Conservation (phyloP, 176 grass and related monocot genomes). For the Phoenix roebelenii region DNA sequence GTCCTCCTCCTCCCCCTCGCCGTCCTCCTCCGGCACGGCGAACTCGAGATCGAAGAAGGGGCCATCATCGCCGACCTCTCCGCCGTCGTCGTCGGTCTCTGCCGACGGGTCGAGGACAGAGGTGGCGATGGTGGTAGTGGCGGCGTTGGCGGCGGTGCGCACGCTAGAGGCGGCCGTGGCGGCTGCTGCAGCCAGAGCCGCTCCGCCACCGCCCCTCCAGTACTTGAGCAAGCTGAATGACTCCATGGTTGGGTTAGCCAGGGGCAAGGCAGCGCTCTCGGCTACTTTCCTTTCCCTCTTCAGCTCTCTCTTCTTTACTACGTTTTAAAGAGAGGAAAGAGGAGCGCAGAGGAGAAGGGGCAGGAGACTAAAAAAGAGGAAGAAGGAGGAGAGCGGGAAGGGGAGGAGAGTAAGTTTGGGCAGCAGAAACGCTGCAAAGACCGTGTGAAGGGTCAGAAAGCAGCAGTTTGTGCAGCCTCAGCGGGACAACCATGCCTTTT, state of each 20-base stretch:
- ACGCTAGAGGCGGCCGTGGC: constrained; percentile 4
- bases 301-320: too few relatives aligned
- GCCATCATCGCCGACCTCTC: constrained; percentile 15
- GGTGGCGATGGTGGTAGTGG: constrained; percentile 16
- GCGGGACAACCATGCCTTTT: too few relatives aligned
- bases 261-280: neutral
- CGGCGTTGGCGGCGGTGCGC: constrained; percentile 12
- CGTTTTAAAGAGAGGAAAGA: too few relatives aligned
- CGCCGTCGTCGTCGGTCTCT: constrained; percentile 5
- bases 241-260: constrained; percentile 50
- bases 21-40: constrained; percentile 40
- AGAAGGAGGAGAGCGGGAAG: too few relatives aligned
- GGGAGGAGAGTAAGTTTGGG: too few relatives aligned
- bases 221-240: constrained; percentile 85
- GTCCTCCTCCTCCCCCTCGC: constrained; percentile 21
- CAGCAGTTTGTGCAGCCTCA: too few relatives aligned
- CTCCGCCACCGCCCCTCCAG: constrained; percentile 44
- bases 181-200: constrained; percentile 1
- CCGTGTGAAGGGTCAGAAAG: too few relatives aligned
- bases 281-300: too few relatives aligned
- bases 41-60: constrained; percentile 99
- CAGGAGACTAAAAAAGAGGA: too few relatives aligned
- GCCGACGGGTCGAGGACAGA: constrained; percentile 10
- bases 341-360: too few relatives aligned
- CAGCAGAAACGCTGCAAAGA: too few relatives aligned